Evolutionary conservation across 257 asterid species (phyloP), one percentile per base, ranked within the genome.

Genomic region (Rauvolfia tetraphylla): DNA sequence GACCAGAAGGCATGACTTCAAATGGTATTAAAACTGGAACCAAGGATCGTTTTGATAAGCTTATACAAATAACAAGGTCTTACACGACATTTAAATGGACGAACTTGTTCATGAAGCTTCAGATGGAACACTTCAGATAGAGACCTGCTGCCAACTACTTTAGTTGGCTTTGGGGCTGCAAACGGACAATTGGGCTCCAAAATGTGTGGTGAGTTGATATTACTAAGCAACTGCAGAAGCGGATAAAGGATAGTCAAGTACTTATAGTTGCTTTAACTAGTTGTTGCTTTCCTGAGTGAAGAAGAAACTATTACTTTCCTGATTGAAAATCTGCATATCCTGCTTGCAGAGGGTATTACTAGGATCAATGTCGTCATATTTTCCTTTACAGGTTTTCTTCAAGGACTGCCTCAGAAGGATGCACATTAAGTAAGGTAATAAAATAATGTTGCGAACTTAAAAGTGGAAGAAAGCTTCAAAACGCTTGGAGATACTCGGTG

Each of bases 331-430:
- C 70, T 77, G 54, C 74, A 81, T 66, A 48, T 81, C 2, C 20
- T 68, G 76, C 70, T 56, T 39, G 73, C 84, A 81, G 29, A 58
- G 59, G 18, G 75, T 46, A 59, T 77, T 73, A 31, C 66, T 73
- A 23, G 84, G 72, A 81, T 73, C 79, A 14, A 74, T 49, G 2
- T 3, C 18, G 41, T 72, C 53, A 49, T 77, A 81, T 68, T 77
- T 73, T 67, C 84, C 84, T 36, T 74, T 74, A 34, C 84, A 81
- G 65, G 36, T 20, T 20, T 22, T 34, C 72, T 58, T 59, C 33
- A 81, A 74, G 44, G 81, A 58, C 84, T 81, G 78, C 1, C 34
- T 7, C 67, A 46, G 11, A 39, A 33, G 22, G 14, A n/a, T 8
- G 29, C 5, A 17, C 6, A 15, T 17, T 46, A 14, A 23, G 5